Base-by-base conservation (phyloP, 352 stramenopile genomes). In the Globisporangium camurandrum region DNA sequence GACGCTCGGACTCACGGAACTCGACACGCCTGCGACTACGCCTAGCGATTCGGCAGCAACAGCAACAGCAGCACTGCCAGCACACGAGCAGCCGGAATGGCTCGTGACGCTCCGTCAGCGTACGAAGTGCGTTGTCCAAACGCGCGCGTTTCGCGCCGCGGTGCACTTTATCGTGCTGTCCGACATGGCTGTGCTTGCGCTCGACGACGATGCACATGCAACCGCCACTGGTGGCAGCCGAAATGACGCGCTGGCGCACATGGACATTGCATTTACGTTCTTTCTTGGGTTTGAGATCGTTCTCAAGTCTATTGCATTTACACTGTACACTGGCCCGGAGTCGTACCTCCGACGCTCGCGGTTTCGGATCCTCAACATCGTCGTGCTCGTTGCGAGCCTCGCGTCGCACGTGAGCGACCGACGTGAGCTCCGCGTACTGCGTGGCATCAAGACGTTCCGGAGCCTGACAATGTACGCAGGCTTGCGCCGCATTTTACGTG, bases 201-300 rank as follows among this genome's bases (percentile, higher is more conserved):
- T 87, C 19, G 75, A 89, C 51, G 67, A 85, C 38, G 67, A 76
- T 31, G 71, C 69, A 26, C n/a, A n/a, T n/a, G n/a, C n/a, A n/a
- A n/a, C n/a, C n/a, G 48, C 62, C 34, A 67, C 55, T 0, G 48
- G 19, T 2, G 6, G 61, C 10, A n/a, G n/a, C n/a, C n/a, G n/a
- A n/a, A n/a, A n/a, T n/a, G 51, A 66, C 3, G 38, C 62, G 12
- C 49, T 66, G 23, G 56, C 55, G 0, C 31, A 33, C 2, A n/a
- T 91, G 17, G 79, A 88, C 51, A 44, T 91, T 1, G 39, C 46
- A 4, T 84, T 83, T 49, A 91, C 79, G n/a, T 23, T 82, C 28
- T 42, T 87, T 16, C 49, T 86, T 19, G 40, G 79, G 3, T 46
- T 86, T 36, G 79, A 91, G 54, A 62, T 86, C 36, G 55, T 62